Conservation (phyloP, 768 basidiomycete species). For the Baorangia bicolor region DNA sequence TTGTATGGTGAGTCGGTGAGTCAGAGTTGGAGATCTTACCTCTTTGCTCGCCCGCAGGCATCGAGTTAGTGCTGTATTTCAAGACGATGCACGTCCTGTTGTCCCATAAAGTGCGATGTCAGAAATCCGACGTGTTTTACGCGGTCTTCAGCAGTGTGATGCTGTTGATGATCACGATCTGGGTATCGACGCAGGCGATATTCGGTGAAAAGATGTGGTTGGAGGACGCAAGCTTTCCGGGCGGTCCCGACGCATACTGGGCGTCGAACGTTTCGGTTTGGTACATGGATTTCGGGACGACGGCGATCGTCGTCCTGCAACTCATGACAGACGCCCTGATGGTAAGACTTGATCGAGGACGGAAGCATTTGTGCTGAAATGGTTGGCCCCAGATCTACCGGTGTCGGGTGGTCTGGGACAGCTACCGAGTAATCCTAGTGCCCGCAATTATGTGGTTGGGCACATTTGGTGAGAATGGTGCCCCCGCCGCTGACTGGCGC, state of each 20-base stretch:
- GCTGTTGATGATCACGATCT: slow-evolving; percentile 35
- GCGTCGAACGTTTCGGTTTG: slow-evolving; percentile 23
- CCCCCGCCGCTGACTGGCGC: neutral
- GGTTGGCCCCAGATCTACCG: slow-evolving; percentile 36
- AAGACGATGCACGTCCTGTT: slow-evolving; percentile 23
- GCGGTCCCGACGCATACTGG: slow-evolving; percentile 37
- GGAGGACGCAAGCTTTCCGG: slow-evolving; percentile 28
- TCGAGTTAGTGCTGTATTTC: slow-evolving; percentile 27
- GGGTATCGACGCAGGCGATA: slow-evolving; percentile 27
- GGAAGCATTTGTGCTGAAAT: neutral
- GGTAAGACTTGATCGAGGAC: slow-evolving; percentile 23
- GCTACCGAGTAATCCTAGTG: slow-evolving; percentile 12
- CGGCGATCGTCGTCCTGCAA: slow-evolving; percentile 31
- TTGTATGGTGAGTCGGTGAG: slow-evolving; percentile 19
- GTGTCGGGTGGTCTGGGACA: slow-evolving; percentile 36
- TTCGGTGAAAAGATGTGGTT: slow-evolving; percentile 41
- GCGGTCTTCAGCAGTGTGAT: slow-evolving; percentile 26
- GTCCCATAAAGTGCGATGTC: neutral
- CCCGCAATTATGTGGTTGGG: slow-evolving; percentile 23
- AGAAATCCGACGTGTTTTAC: slow-evolving; percentile 20
- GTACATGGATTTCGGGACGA: slow-evolving; percentile 32
- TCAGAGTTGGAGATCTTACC: neutral
- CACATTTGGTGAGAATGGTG: slow-evolving; percentile 25
- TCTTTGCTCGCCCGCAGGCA: slow-evolving; percentile 7
- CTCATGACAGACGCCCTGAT: slow-evolving; percentile 39